Evolutionary conservation across 495 filamentous ascomycete genomes (phyloP).

Genomic region (Staphylotrichum longicolle): DNA sequence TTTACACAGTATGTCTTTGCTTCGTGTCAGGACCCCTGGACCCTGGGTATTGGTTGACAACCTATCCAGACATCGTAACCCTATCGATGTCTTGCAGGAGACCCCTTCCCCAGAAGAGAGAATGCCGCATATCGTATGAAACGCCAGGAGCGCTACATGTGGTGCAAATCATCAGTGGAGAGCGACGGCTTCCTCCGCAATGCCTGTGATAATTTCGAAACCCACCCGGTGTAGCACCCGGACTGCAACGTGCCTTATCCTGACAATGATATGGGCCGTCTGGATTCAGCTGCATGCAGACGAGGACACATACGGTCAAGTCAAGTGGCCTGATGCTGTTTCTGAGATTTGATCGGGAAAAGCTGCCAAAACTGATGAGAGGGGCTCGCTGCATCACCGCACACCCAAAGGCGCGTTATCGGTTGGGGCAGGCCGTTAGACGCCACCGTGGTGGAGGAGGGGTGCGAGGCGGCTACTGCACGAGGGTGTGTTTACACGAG

Average conservation of each 20-base stretch:
- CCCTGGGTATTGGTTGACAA: not conserved
- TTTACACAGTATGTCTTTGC: not conserved
- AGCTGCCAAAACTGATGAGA: not conserved
- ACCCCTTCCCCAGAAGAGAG: no score
- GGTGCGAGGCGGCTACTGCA: not conserved
- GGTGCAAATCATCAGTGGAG: no score
- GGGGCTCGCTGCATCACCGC: not conserved
- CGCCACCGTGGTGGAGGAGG: constrained; percentile 4
- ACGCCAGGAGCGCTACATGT: no score
- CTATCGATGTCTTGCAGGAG: not conserved
- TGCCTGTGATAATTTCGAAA: no score
- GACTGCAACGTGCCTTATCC: not conserved
- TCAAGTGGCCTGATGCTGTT: not conserved
- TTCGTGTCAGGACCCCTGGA: not conserved
- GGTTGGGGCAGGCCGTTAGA: not conserved
- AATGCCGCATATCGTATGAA: no score
- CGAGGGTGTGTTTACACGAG: constrained; percentile 5
- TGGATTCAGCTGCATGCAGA: not conserved
- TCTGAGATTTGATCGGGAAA: not conserved
- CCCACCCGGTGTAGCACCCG: no score
- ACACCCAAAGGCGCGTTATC: not conserved
- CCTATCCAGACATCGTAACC: not conserved
- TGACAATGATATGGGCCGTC: not conserved
- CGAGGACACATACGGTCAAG: not conserved
- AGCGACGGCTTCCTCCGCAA: no score